These are phyloP conservation scores for Cornus suecica DNA, from an alignment of 148 eudicot species.

Conservation along the genomic window DNA sequence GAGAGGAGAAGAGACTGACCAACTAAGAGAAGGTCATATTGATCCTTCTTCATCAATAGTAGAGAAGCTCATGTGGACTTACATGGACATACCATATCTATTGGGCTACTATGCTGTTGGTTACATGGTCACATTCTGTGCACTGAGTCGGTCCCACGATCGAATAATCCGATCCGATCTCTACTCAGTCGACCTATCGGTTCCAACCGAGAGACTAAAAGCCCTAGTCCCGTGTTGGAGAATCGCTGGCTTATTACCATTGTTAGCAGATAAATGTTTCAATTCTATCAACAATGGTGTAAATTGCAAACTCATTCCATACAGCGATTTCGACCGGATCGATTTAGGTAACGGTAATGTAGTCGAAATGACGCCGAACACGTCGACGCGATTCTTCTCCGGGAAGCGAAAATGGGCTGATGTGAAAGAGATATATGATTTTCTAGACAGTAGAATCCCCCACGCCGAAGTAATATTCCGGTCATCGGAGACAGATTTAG, in stretches of 20 bases:
- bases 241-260: constrained; percentile 57
- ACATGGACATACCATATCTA: constrained; percentile 57
- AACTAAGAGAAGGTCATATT: constrained; percentile 34
- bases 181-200: constrained; percentile 49
- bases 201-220: constrained; percentile 56
- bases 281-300: constrained; percentile 11
- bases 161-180: constrained; percentile 57
- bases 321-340: constrained; percentile 52
- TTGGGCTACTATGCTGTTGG: constrained; percentile 76
- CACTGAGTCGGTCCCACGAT: constrained; percentile 47
- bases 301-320: constrained; percentile 15
- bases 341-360: constrained; percentile 42
- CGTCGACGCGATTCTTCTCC: constrained; percentile 40
- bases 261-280: constrained; percentile 61
- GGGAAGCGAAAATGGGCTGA: constrained; percentile 50
- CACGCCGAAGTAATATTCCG: constrained; percentile 42
- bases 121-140: constrained; percentile 66
- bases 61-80: constrained; percentile 66
- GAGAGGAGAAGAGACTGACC: constrained; percentile 82
- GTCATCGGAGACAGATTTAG: constrained; percentile 40
- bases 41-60: constrained; percentile 54
- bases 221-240: constrained; percentile 76
- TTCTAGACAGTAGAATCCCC: constrained; percentile 56
- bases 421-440: constrained; percentile 62
- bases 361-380: constrained; percentile 56